Evolutionary conservation across 2,329 filamentous ascomycete genomes (phyloP).

Genomic region (Colletotrichum simmondsii): DNA sequence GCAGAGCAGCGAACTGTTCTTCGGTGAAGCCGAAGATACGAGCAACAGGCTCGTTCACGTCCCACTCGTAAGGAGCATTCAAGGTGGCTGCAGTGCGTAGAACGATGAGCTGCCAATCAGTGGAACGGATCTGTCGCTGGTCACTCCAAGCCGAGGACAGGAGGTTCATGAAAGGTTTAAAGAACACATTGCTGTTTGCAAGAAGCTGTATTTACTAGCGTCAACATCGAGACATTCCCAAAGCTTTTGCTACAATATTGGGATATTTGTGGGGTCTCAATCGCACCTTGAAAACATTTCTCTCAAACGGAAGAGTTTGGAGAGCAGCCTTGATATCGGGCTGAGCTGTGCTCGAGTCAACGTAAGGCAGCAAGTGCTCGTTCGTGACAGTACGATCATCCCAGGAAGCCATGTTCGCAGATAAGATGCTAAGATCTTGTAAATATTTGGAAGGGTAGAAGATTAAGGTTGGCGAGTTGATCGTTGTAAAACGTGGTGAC

Average conservation of each 20-base stretch:
- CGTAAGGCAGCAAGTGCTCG: conserved; percentile 14
- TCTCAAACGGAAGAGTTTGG: conserved; percentile 12
- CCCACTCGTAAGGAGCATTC: conserved; percentile 38
- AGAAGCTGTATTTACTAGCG: not conserved
- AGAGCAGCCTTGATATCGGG: conserved; percentile 14
- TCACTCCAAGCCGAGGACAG: conserved; percentile 22
- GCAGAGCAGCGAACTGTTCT: conserved; percentile 29
- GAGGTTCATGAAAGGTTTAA: conserved; percentile 32
- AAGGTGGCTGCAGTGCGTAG: conserved; percentile 38
- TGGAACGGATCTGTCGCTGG: conserved; percentile 31
- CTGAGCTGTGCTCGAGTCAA: conserved; percentile 10
- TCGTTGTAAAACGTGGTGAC: not conserved
- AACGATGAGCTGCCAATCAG: conserved; percentile 38
- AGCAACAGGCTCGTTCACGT: conserved; percentile 40
- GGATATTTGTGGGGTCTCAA: not conserved
- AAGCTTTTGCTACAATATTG: not conserved
- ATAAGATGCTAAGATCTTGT: not conserved
- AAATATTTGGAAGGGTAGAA: not conserved
- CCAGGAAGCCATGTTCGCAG: not conserved
- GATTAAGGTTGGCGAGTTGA: too few species aligned
- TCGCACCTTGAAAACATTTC: conserved; percentile 9
- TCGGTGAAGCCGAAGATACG: conserved; percentile 34
- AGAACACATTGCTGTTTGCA: conserved; percentile 10
- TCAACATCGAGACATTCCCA: not conserved
- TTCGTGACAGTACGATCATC: not conserved